Conservation (phyloP, 352 stramenopile species). For the Globisporangium apiculatum region DNA sequence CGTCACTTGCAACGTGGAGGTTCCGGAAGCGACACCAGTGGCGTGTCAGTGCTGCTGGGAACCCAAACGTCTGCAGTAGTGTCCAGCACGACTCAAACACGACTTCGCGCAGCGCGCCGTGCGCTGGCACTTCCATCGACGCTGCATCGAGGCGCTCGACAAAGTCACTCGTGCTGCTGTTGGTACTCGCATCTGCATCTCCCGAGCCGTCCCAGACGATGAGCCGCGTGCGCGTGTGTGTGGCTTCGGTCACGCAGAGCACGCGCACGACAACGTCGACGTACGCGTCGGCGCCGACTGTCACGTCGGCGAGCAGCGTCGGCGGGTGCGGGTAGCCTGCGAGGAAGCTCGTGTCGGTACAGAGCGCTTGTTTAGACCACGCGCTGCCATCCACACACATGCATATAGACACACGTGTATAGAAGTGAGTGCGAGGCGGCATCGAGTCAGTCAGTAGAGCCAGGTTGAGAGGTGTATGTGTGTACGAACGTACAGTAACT, state of each 20-base stretch:
- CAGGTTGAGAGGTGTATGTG: too few species aligned
- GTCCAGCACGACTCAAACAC: conserved; percentile 64
- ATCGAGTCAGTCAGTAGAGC: neutral
- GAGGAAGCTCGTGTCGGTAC: conserved; percentile 38
- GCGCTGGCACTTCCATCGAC: conserved; percentile 15
- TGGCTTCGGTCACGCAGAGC: conserved; percentile 28
- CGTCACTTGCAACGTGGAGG: conserved; percentile 30
- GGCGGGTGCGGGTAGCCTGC: conserved; percentile 35
- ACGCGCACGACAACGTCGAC: conserved; percentile 59
- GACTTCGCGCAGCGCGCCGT: conserved; percentile 51
- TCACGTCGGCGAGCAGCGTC: conserved; percentile 32
- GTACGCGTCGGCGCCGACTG: conserved; percentile 34
- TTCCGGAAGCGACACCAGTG: conserved; percentile 77
- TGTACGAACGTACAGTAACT: conserved; percentile 26
- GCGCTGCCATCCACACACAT: conserved; percentile 14
- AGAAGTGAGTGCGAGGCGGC: too few species aligned
- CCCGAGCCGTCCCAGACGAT: conserved; percentile 71
- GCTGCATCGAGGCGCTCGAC: conserved; percentile 15
- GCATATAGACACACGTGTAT: neutral
- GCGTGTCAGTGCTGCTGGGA: conserved; percentile 23
- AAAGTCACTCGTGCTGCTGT: neutral
- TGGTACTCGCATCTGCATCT: conserved; percentile 8
- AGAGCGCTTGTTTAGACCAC: conserved; percentile 37
- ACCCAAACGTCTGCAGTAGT: conserved; percentile 48
- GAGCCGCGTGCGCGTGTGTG: conserved; percentile 21